Conservation (phyloP, 257 asterid genomes). For the Solanum peruvianum region DNA sequence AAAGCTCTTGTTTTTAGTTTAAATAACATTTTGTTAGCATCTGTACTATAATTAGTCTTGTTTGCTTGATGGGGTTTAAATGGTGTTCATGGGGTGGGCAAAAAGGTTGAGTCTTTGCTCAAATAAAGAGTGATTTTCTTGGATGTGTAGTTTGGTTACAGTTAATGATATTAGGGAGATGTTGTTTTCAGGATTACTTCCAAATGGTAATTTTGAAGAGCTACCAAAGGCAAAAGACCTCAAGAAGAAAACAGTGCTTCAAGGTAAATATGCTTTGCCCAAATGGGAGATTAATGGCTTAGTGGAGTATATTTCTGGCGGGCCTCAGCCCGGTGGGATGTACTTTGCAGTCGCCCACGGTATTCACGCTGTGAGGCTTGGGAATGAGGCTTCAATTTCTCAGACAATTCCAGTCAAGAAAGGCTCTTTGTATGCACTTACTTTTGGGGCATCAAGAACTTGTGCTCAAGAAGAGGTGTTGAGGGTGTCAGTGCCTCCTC, state of each 20-base stretch:
- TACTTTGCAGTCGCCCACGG: slow-evolving; percentile 80
- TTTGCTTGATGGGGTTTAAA: not conserved
- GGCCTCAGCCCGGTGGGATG: slow-evolving; percentile 96
- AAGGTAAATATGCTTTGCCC: slow-evolving; percentile 51
- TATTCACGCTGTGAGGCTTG: slow-evolving; percentile 80
- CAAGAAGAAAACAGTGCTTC: slow-evolving; percentile 41
- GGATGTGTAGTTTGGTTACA: not conserved
- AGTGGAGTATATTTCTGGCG: slow-evolving; percentile 83
- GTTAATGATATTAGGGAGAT: not conserved
- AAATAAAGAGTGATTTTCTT: not conserved
- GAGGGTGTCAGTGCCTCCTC: slow-evolving; percentile 56
- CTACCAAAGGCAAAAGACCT: slow-evolving; percentile 40
- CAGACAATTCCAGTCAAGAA: slow-evolving; percentile 52
- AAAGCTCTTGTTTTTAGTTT: not conserved
- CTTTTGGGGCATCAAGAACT: slow-evolving; percentile 80
- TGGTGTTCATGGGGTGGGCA: not conserved
- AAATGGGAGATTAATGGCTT: slow-evolving; percentile 70
- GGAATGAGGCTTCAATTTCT: slow-evolving; percentile 75
- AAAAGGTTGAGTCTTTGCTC: not conserved
- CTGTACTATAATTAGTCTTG: not conserved
- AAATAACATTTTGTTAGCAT: not conserved
- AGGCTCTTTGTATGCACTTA: slow-evolving; percentile 71
- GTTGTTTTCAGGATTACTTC: slow-evolving; percentile 43
- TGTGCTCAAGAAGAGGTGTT: slow-evolving; percentile 86
- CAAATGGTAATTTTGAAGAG: slow-evolving; percentile 84